A percentile compares a stretch with the other conserved stretches of the same genome.
Conservation (phyloP, 176 grass and related monocot genomes). For the Calamus simplicifolius region DNA sequence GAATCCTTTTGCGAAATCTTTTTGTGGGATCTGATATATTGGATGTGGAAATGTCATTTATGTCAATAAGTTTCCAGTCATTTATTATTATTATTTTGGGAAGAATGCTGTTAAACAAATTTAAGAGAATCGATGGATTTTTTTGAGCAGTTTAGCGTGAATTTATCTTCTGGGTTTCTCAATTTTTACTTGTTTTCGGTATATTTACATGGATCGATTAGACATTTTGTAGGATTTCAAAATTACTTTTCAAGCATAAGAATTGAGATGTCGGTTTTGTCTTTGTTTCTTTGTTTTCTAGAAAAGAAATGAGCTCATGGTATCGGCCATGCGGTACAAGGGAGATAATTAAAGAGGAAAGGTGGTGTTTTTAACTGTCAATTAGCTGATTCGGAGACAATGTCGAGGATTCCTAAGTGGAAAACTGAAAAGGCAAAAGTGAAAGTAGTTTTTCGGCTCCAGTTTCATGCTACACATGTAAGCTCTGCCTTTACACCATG, state of each 20-base stretch:
- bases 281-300: slow-evolving; percentile 19
- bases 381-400: slow-evolving; percentile 33
- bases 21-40: no score
- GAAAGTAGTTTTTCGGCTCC: slow-evolving; percentile 95
- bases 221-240: slow-evolving; percentile 1
- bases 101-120: no score
- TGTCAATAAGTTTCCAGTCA: no score
- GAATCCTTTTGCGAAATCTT: no score
- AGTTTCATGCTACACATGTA: slow-evolving; percentile 98
- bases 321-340: slow-evolving; percentile 9
- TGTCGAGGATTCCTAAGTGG: slow-evolving; percentile 97
- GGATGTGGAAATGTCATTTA: no score
- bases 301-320: slow-evolving; percentile 18
- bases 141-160: no score
- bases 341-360: slow-evolving; percentile 23
- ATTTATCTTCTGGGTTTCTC: no score
- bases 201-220: not conserved
- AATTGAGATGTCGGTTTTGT: slow-evolving; percentile 8
- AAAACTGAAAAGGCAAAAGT: slow-evolving; percentile 96
- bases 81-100: no score
- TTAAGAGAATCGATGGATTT: no score
- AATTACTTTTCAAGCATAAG: no score
- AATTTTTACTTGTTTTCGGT: not conserved
- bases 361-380: slow-evolving; percentile 16
- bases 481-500: slow-evolving; percentile 30